These are phyloP conservation scores for Scheffersomyces quercinus DNA, from an alignment of 1,139 yeast genomes.

Conservation along the genomic window DNA sequence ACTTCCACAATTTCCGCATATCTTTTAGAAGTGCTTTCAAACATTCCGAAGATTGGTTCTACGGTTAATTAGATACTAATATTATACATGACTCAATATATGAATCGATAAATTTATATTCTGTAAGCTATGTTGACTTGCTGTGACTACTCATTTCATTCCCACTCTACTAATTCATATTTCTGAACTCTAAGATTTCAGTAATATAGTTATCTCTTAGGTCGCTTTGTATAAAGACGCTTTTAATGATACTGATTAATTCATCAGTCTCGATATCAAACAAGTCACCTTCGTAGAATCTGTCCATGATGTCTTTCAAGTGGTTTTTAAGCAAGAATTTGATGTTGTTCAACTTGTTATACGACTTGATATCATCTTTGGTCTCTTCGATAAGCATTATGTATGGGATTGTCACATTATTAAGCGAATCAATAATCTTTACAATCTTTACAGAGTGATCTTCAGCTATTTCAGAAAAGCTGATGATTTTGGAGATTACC, in stretches of 20 bases:
- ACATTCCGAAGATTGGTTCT: too few relatives aligned
- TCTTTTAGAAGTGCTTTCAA: neutral
- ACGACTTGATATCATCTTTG: conserved; percentile 22
- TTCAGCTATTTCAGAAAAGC: conserved; percentile 38
- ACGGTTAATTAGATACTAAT: too few relatives aligned
- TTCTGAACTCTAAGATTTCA: conserved; percentile 55
- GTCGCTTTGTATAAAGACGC: conserved; percentile 71
- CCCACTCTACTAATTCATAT: conserved; percentile 3
- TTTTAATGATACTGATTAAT: conserved; percentile 55
- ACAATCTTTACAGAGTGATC: conserved; percentile 33
- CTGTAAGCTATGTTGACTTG: too few relatives aligned
- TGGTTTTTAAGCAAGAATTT: conserved; percentile 51
- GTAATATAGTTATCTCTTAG: conserved; percentile 59
- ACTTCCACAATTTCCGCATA: neutral
- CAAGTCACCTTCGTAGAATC: conserved; percentile 72
- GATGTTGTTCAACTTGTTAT: conserved; percentile 46
- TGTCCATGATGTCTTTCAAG: conserved; percentile 66
- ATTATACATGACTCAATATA: too few relatives aligned
- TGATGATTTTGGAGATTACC: conserved; percentile 27
- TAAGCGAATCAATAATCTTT: conserved; percentile 23
- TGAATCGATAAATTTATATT: too few relatives aligned
- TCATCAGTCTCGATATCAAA: conserved; percentile 72
- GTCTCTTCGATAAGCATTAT: conserved; percentile 13
- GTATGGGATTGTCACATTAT: conserved; percentile 18
- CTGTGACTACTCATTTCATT: too few relatives aligned